These are phyloP conservation scores for Oryza meridionalis DNA, from an alignment of 176 grass and related monocot species.

Conservation along the genomic window DNA sequence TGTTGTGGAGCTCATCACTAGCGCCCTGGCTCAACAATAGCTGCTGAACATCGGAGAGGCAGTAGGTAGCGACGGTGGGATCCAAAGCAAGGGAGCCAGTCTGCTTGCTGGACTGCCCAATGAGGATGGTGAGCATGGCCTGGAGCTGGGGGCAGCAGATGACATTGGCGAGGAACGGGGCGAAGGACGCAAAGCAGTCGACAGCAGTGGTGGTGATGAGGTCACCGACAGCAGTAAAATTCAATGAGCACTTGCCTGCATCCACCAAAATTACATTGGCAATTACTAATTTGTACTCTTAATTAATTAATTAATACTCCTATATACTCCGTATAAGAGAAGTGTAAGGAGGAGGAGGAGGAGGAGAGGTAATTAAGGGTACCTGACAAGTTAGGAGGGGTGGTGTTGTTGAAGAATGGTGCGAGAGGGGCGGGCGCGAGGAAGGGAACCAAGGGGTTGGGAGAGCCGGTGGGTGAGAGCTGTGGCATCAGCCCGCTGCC, in stretches of 20 bases:
- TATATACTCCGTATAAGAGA: no score
- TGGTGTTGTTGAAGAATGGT: conserved; percentile 88
- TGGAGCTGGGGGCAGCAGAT: conserved; percentile 96
- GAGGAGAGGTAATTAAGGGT: no score
- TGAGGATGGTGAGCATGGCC: conserved; percentile 83
- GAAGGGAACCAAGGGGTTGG: conserved; percentile 72
- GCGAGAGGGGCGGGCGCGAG: conserved; percentile 74
- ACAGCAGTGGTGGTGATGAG: conserved; percentile 79
- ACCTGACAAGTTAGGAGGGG: conserved; percentile 91
- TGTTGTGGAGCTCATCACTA: conserved; percentile 61
- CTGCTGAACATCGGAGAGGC: conserved; percentile 90
- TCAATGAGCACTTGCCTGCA: conserved; percentile 74
- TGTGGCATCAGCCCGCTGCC: conserved; percentile 57
- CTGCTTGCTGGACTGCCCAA: conserved; percentile 88
- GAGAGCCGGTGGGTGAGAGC: conserved; percentile 67
- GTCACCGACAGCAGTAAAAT: conserved; percentile 68
- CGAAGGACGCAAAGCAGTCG: conserved; percentile 80
- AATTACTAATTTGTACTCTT: no score
- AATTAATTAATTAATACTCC: no score
- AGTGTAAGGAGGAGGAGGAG: background rate
- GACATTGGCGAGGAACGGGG: conserved; percentile 90
- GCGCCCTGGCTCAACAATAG: conserved; percentile 80
- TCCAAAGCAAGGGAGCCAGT: conserved; percentile 78
- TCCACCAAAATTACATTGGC: no score
- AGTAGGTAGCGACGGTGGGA: conserved; percentile 72